Evolutionary conservation across 164 flowering plant species (phyloP).

Genomic region (Sedum album): DNA sequence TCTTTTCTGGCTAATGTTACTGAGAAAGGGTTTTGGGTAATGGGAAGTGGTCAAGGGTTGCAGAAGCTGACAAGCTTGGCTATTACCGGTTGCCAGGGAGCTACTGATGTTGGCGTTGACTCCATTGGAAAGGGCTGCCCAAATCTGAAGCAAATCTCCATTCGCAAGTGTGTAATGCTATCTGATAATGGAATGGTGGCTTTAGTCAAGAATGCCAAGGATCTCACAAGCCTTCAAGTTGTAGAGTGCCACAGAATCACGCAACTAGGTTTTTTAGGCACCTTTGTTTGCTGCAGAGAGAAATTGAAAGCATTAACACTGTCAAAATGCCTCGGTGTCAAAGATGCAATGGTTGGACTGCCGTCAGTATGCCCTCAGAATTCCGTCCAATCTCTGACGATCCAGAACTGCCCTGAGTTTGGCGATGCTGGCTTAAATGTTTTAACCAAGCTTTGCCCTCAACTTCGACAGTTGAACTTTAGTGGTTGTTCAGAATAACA

Average conservation of each 20-base stretch:
- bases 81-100: slow-evolving; percentile 21
- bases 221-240: slow-evolving; percentile 25
- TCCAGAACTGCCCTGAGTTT: slow-evolving; percentile 44
- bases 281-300: slow-evolving; percentile 15
- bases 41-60: slow-evolving; percentile 31
- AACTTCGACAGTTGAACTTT: slow-evolving; percentile 40
- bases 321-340: slow-evolving; percentile 22
- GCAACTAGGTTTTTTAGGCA: slow-evolving; percentile 21
- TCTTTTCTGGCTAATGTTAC: slow-evolving; percentile 22
- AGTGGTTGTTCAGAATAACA: slow-evolving; percentile 43
- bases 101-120: slow-evolving; percentile 24
- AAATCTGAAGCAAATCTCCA: slow-evolving; percentile 15
- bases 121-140: slow-evolving; percentile 27
- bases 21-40: slow-evolving; percentile 39
- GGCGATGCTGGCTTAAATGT: slow-evolving; percentile 39
- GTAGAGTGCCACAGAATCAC: slow-evolving; percentile 35
- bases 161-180: slow-evolving; percentile 16
- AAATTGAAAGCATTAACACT: slow-evolving; percentile 25
- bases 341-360: slow-evolving; percentile 16
- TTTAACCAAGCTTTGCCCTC: slow-evolving; percentile 43
- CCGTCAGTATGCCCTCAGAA: slow-evolving; percentile 20
- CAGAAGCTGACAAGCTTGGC: slow-evolving; percentile 20
- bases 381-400: slow-evolving; percentile 34
- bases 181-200: slow-evolving; percentile 27
- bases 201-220: slow-evolving; percentile 16